Base-by-base conservation (phyloP, 345 rosid species). In the Gossypium mustelinum region DNA sequence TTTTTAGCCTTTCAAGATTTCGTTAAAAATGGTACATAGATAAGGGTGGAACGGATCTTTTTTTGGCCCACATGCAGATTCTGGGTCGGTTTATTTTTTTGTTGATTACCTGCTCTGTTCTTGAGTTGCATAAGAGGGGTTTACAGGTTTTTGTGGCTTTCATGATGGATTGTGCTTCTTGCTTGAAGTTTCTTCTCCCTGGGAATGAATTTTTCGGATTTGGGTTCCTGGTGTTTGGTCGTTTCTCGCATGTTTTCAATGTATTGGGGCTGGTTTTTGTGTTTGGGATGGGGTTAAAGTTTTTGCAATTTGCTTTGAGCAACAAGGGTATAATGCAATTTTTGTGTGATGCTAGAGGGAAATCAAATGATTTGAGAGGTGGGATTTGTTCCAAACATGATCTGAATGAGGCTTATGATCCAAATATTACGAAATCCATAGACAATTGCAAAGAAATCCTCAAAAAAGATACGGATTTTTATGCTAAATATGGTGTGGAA, bases 71-170 rank as follows among this genome's bases (percentile, higher is more conserved):
- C 72, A 81, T 82, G 87, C 84, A 11, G 81, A 25, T 80, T 73
- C 76, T 75, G 50, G 52, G 77, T 48, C 73, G 66, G 29, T 75
- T 84, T 39, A 69, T 78, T 79, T 58, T 77, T 22, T 24, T 79
- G 81, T 69, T 78, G 58, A 60, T 55, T n/a, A 77, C 59, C 39
- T 83, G 81, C 81, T 85, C 76, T 73, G 78, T 75, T 73, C 76
- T 87, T 65, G 76, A 80, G 52, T 67, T 79, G 52, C 70, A 81
- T 70, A 65, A 69, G 70, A 73, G 76, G 72, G 60, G 76, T 54
- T 81, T 76, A 43, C 65, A 59, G 57, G 50, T 25, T 14, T 79
- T 65, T 34, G 18, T 60, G 11, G 51, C 20, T 56, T 57, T 72
- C 27, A 9, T 56, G 74, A 71, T 71, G 65, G 64, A 41, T 24